Percentiles rank a stretch among this genome's conserved stretches.
These are phyloP conservation scores for Cladosporium sp. DNA, from an alignment of 2,329 filamentous ascomycete species.

Conservation along the genomic window DNA sequence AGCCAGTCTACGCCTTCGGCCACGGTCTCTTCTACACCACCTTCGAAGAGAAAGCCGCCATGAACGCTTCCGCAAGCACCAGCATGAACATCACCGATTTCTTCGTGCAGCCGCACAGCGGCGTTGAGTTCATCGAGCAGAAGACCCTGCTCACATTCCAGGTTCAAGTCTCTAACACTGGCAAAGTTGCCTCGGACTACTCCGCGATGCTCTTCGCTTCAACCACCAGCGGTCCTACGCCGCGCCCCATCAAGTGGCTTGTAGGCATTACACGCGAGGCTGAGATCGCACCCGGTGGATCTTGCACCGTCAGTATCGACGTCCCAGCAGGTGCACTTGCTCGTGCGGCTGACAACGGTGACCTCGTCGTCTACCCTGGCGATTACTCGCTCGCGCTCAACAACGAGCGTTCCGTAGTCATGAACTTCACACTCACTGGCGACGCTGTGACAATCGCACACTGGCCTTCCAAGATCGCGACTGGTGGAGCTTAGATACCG, in stretches of 20 bases:
- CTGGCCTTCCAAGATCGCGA: constrained; percentile 24
- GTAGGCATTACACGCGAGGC: constrained; percentile 24
- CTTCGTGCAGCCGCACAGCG: constrained; percentile 27
- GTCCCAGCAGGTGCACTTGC: constrained; percentile 38
- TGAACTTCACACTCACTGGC: constrained; percentile 34
- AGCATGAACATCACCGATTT: constrained; percentile 33
- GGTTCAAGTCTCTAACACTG: constrained; percentile 35
- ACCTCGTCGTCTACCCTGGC: constrained; percentile 39
- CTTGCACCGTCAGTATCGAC: constrained; percentile 29
- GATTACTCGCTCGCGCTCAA: constrained; percentile 40
- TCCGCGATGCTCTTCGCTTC: constrained; percentile 39
- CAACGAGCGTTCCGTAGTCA: constrained; percentile 34
- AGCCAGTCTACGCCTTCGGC: constrained; percentile 40
- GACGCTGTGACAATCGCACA: constrained; percentile 39
- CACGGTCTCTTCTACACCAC: constrained; percentile 43
- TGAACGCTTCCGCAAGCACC: constrained; percentile 12
- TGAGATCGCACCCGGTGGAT: constrained; percentile 14
- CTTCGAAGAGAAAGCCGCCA: constrained; percentile 27
- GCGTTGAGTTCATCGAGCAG: constrained; percentile 27
- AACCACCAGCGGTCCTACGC: constrained; percentile 36
- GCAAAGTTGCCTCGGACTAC: constrained; percentile 36
- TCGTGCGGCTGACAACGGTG: constrained; percentile 35
- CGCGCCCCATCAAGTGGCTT: constrained; percentile 41
- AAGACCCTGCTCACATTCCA: constrained; percentile 37
- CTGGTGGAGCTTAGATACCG: background rate